Percentiles rank a stretch among this genome's conserved stretches.
These are phyloP conservation scores for Astragalus glycyphyllos DNA, from an alignment of 306 rosid species.

Conservation along the genomic window DNA sequence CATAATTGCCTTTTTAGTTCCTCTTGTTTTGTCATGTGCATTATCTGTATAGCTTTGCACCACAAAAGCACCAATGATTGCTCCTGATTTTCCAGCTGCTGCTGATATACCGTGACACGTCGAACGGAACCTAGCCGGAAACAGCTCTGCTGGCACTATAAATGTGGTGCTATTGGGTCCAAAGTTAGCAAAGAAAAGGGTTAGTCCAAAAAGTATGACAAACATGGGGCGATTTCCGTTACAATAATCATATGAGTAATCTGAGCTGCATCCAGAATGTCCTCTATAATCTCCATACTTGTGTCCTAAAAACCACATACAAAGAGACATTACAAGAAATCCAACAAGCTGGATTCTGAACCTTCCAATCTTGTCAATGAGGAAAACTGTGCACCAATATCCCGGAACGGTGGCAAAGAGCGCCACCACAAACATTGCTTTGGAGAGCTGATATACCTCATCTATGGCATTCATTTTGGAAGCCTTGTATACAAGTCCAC, in stretches of 20 bases:
- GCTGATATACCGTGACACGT: constrained; percentile 77
- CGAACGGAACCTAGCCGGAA: constrained; percentile 65
- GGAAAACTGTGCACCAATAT: constrained; percentile 69
- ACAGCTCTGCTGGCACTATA: constrained; percentile 68
- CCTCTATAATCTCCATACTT: constrained; percentile 46
- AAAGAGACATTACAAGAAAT: constrained; percentile 61
- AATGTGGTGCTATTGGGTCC: constrained; percentile 80
- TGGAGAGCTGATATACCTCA: constrained; percentile 65
- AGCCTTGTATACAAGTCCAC: constrained; percentile 58
- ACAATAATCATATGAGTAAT: constrained; percentile 22
- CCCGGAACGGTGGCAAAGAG: constrained; percentile 71
- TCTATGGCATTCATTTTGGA: constrained; percentile 65
- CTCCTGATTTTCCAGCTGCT: constrained; percentile 67
- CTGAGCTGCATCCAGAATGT: constrained; percentile 23
- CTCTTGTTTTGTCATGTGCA: constrained; percentile 6
- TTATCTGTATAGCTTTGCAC: constrained; percentile 45
- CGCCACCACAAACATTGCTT: constrained; percentile 68
- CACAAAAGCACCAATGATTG: constrained; percentile 68
- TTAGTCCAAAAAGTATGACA: constrained; percentile 56
- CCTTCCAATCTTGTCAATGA: constrained; percentile 66
- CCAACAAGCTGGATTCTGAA: constrained; percentile 62
- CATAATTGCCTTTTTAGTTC: constrained; percentile 40
- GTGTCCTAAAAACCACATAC: constrained; percentile 57
- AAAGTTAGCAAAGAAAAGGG: constrained; percentile 81
- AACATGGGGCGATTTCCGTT: constrained; percentile 43